Evolutionary conservation across 495 filamentous ascomycete genomes (phyloP), one percentile per base, ranked within the genome.

Genomic region (Podospora conica): DNA sequence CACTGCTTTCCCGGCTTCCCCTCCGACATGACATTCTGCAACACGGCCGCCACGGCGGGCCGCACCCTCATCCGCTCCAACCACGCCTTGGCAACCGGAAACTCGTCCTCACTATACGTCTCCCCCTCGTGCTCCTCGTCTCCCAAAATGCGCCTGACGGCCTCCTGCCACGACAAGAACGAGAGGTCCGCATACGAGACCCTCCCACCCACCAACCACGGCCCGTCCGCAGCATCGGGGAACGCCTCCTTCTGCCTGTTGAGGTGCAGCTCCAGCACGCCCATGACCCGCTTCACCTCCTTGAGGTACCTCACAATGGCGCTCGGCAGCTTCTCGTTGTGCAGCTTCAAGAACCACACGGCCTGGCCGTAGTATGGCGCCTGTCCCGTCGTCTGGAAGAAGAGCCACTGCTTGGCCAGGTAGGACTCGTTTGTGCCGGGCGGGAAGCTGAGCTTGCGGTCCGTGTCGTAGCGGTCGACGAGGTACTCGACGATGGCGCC

Each of bases 401-500:
- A 82, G 0, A 91, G 79, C 81, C 84, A 91, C 71, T 91, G 88
- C 70, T 86, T 86, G 33, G 81, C 78, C 3, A 77, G 76, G 72
- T 80, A 84, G 58, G 76, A 79, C 60, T 87, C 84, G 23, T 73
- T 74, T 1, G 81, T 76, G 29, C 79, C 80, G 15, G 76, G 40
- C 4, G 75, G 69, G 70, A 85, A 89, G 70, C 81, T 86, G 63
- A 92, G 69, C 65, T 81, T 86, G 65, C 85, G 75, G 11, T 84
- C 73, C 60, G 76, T 84, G 76, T 92, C 89, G 77, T 92, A 93
- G n/a, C 78, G 83, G 21, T 90, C 87, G 55, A 90, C 71, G 20
- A 92, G 77, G 71, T 93, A 93, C 65, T 88, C 79, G 68, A 91
- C 65, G 74, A 91, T 91, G 18, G 90, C 90, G 62, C 88, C 90